These are phyloP conservation scores for Ustilago tritici DNA, from an alignment of 1,284 basidiomycete genomes.

Conservation along the genomic window DNA sequence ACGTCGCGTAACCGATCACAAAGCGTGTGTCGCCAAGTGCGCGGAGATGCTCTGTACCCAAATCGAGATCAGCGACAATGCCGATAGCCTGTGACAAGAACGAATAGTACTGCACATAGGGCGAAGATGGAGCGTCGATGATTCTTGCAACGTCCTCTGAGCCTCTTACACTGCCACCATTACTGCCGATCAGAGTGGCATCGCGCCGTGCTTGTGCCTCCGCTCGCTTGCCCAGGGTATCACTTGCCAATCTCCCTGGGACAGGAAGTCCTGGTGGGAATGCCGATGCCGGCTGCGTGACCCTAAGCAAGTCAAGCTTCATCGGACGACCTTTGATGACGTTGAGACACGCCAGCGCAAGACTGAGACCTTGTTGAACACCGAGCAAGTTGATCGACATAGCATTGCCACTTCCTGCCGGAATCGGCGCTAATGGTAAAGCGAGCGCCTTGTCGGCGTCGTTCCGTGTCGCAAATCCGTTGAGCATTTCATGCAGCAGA, in stretches of 20 bases:
- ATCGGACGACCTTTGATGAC: constrained; percentile 84
- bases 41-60: constrained; percentile 84
- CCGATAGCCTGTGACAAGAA: constrained; percentile 91
- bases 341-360: constrained; percentile 79
- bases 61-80: constrained; percentile 84
- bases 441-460: constrained; percentile 79
- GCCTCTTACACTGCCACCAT: constrained; percentile 17
- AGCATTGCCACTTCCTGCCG: constrained; percentile 87
- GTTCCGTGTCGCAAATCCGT: constrained; percentile 83
- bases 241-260: constrained; percentile 17
- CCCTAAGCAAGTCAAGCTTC: constrained; percentile 83
- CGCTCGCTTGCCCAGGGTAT: constrained; percentile 17
- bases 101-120: constrained; percentile 75
- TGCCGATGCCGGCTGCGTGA: constrained; percentile 75
- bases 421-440: constrained; percentile 85
- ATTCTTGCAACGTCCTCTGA: constrained; percentile 35
- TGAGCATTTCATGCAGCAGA: constrained; percentile 88
- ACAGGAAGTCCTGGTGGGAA: constrained; percentile 42
- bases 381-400: constrained; percentile 79
- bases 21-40: constrained; percentile 96
- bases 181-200: constrained; percentile 22
- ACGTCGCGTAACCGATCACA: constrained; percentile 80
- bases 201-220: constrained; percentile 7
- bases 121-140: constrained; percentile 42
- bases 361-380: constrained; percentile 60